A percentile compares a stretch with the other conserved stretches of the same genome.
Conservation (phyloP, 495 filamentous ascomycete genomes). For the Aspergillus bridgeri region DNA sequence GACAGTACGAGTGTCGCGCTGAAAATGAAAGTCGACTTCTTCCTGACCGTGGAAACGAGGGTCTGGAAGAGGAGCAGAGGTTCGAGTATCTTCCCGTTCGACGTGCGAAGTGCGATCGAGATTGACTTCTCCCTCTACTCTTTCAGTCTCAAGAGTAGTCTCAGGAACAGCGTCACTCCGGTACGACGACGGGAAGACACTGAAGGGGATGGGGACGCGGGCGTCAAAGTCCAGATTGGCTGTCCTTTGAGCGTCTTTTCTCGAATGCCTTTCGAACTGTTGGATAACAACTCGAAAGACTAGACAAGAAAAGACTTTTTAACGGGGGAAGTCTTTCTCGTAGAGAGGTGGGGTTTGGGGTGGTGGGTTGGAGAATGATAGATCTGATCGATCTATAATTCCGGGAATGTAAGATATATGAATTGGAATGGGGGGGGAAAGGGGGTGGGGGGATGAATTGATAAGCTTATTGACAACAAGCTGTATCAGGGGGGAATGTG, state of each 20-base stretch:
- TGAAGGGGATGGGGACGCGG: constrained; percentile 97
- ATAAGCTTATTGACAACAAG: not conserved
- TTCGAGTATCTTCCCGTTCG: constrained; percentile 90
- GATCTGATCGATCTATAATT: constrained; percentile 22
- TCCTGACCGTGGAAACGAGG: constrained; percentile 70
- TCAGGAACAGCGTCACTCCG: constrained; percentile 83
- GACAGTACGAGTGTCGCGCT: constrained; percentile 46
- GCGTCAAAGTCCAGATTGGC: constrained; percentile 99
- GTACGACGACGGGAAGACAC: constrained; percentile 99
- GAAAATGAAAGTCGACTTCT: constrained; percentile 71
- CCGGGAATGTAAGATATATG: constrained; percentile 1
- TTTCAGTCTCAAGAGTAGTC: constrained; percentile 61
- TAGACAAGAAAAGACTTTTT: constrained; percentile 81
- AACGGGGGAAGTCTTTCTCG: constrained; percentile 44
- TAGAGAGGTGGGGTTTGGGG: constrained; percentile 13
- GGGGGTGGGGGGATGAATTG: constrained; percentile 11
- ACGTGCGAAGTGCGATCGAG: constrained; percentile 71
- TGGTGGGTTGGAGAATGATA: constrained; percentile 19
- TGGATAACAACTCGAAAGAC: constrained; percentile 75
- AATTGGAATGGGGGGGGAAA: not conserved
- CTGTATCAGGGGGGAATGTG: constrained; percentile 13
- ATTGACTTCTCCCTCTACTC: constrained; percentile 86
- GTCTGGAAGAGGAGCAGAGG: constrained; percentile 64
- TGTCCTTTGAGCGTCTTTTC: constrained; percentile 79
- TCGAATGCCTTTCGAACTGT: constrained; percentile 89